phyloP scores from a whole-genome alignment of 1,139 yeast genomes.

The Taphrina pruni region DNA sequence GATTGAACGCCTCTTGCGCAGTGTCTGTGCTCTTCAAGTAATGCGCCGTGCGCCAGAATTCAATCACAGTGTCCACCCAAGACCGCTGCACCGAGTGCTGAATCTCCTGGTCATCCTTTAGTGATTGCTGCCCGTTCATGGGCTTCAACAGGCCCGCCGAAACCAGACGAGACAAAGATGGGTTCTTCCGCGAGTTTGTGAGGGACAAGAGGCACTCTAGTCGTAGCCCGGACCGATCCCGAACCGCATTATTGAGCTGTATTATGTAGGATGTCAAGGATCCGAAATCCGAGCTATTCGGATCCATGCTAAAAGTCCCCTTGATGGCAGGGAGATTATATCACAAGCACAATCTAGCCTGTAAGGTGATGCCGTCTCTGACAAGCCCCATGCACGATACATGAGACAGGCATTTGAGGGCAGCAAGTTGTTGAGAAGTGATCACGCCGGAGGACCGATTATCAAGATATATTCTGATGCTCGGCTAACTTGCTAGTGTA shows the following conservation, averaged over 20 bases:
- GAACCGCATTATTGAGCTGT: constrained; percentile 26
- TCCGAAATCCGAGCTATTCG: constrained; percentile 34
- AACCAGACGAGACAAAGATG: constrained; percentile 20
- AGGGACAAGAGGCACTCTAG: constrained; percentile 36
- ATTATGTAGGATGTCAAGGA: constrained; percentile 32
- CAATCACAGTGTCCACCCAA: constrained; percentile 37
- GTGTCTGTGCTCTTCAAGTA: constrained; percentile 1
- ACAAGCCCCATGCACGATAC: too few relatives aligned
- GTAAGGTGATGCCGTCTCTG: too few relatives aligned
- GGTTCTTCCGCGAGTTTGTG: constrained; percentile 36
- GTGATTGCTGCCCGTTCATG: neutral
- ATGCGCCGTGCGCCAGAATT: constrained; percentile 39
- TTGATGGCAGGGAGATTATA: too few relatives aligned
- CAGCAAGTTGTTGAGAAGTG: neutral
- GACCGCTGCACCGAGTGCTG: constrained; percentile 8
- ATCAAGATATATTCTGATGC: neutral
- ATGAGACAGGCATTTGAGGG: too few relatives aligned
- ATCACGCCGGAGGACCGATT: neutral
- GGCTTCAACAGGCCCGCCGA: constrained; percentile 19
- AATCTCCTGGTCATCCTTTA: constrained; percentile 30
- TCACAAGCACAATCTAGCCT: too few relatives aligned
- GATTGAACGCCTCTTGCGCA: constrained; percentile 26
- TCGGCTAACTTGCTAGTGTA: constrained; percentile 1
- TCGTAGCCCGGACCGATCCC: constrained; percentile 30
- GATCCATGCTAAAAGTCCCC: constrained; percentile 14